phyloP scores from a whole-genome alignment of 192 early-diverging fungal species.

The Linderina pennispora region DNA sequence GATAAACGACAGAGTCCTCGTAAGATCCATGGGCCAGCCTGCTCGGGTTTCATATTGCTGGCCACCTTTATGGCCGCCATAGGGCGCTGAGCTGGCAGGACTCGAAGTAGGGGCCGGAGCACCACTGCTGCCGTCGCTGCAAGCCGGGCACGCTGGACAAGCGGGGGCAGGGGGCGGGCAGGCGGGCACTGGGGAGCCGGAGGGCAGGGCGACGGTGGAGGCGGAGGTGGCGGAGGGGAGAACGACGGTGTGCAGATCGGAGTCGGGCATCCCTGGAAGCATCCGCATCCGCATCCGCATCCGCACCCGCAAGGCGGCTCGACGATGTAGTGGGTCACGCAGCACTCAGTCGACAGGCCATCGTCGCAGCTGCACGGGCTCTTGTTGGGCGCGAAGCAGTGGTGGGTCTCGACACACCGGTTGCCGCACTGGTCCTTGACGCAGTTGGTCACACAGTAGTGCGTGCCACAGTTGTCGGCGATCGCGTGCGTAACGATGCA shows the following conservation, averaged over 20 bases:
- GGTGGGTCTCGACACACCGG: slow-evolving; percentile 41
- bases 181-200: slow-evolving; percentile 31
- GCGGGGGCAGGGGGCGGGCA: too few species aligned
- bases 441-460: slow-evolving; percentile 48
- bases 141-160: too few species aligned
- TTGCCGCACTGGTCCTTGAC: slow-evolving; percentile 47
- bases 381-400: slow-evolving; percentile 41
- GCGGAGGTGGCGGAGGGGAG: slow-evolving; percentile 24
- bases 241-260: slow-evolving; percentile 41
- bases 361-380: slow-evolving; percentile 28
- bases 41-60: too few species aligned
- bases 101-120: too few species aligned
- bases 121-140: too few species aligned
- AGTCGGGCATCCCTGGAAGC: slow-evolving; percentile 19
- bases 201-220: slow-evolving; percentile 10
- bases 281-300: slow-evolving; percentile 7
- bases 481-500: slow-evolving; percentile 33
- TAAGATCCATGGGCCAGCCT: too few species aligned
- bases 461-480: slow-evolving; percentile 42
- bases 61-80: too few species aligned
- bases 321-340: slow-evolving; percentile 42
- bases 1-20: too few species aligned
- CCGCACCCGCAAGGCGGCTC: slow-evolving; percentile 34
- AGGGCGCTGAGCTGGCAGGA: too few species aligned
- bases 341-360: slow-evolving; percentile 44